Conservation (phyloP, 2,329 filamentous ascomycete species). For the Alternaria sp. region DNA sequence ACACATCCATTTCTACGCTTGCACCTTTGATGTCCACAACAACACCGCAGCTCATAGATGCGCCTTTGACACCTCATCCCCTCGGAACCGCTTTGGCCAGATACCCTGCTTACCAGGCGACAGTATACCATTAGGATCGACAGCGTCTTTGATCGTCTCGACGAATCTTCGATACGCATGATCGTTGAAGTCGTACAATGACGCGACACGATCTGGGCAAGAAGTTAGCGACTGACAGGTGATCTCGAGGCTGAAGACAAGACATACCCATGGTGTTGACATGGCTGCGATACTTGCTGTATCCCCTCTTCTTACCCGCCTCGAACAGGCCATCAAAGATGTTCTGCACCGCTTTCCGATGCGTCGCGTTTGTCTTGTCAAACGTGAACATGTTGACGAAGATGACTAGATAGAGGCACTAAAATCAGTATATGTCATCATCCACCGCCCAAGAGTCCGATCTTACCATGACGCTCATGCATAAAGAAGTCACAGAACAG, state of each 20-base stretch:
- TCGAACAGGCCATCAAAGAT: conserved; percentile 39
- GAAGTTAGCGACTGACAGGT: background rate
- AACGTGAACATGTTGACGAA: conserved; percentile 58
- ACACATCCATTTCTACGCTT: background rate
- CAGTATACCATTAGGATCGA: conserved; percentile 42
- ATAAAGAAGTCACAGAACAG: conserved; percentile 58
- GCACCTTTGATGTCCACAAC: background rate
- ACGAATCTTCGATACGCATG: conserved; percentile 41
- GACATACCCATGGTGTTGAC: conserved; percentile 40
- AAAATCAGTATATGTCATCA: background rate
- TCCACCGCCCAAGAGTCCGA: background rate
- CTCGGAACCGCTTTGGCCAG: conserved; percentile 36
- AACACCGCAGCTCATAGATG: conserved; percentile 17
- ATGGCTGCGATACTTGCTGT: conserved; percentile 41
- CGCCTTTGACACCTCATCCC: conserved; percentile 29
- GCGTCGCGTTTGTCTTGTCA: conserved; percentile 52
- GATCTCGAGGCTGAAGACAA: too few species aligned
- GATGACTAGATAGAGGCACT: conserved; percentile 37
- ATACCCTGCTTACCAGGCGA: conserved; percentile 42
- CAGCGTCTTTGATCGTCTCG: conserved; percentile 41
- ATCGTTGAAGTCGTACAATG: conserved; percentile 41
- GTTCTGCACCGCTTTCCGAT: conserved; percentile 44
- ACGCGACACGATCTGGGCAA: conserved; percentile 34
- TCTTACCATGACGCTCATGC: conserved; percentile 50
- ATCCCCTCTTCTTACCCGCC: conserved; percentile 37